Conservation (phyloP, 2,329 filamentous ascomycete genomes). For the Malbranchea cinnamomea region DNA sequence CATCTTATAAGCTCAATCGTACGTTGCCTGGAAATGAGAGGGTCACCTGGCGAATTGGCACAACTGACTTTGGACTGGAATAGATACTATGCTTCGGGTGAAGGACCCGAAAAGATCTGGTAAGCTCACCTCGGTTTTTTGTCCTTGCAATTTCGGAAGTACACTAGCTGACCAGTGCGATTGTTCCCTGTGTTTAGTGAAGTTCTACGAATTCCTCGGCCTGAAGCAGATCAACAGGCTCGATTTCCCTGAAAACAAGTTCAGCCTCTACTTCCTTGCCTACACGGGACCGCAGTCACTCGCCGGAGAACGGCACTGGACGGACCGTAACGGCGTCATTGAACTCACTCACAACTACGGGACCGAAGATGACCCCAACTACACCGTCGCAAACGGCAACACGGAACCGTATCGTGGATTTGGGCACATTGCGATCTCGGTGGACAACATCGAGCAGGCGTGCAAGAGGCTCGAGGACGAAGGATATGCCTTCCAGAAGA, state of each 20-base stretch:
- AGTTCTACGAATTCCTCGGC: constrained; percentile 89
- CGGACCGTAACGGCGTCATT: constrained; percentile 74
- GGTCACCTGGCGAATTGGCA: constrained; percentile 12
- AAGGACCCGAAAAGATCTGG: constrained; percentile 78
- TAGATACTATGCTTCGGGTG: constrained; percentile 61
- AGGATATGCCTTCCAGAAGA: constrained; percentile 92
- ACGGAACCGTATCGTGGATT: constrained; percentile 72
- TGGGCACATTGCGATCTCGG: constrained; percentile 71
- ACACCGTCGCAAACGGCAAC: constrained; percentile 77
- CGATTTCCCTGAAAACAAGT: constrained; percentile 72
- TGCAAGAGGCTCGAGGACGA: constrained; percentile 81
- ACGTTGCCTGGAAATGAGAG: constrained; percentile 24
- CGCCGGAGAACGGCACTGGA: constrained; percentile 60
- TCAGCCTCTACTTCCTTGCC: constrained; percentile 88
- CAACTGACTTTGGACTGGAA: constrained; percentile 3
- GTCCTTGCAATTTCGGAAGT: background rate
- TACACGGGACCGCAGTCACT: constrained; percentile 64
- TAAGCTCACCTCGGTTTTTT: constrained; percentile 22
- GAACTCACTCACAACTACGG: constrained; percentile 79
- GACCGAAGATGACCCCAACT: constrained; percentile 70
- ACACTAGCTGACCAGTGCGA: background rate
- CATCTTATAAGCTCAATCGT: constrained; percentile 52
- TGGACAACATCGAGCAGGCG: constrained; percentile 74
- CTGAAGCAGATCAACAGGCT: constrained; percentile 72
- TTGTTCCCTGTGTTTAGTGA: constrained; percentile 36